These are phyloP conservation scores for Capsicum baccatum DNA, from an alignment of 257 asterid species.

Conservation along the genomic window DNA sequence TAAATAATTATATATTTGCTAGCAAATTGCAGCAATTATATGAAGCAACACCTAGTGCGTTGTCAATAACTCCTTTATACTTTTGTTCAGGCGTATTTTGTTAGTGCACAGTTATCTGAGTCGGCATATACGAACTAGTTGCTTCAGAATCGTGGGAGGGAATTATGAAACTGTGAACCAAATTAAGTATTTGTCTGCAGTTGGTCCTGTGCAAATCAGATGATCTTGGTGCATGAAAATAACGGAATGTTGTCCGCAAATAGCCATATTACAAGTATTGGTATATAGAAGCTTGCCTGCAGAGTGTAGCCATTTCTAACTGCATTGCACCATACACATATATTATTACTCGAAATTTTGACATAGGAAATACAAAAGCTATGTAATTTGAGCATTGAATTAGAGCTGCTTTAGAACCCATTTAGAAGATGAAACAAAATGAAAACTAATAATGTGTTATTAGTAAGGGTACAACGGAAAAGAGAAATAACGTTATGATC, in stretches of 20 bases:
- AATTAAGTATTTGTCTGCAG: not conserved
- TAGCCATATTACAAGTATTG: too few species aligned
- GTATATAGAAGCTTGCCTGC: constrained; percentile 26
- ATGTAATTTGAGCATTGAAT: too few species aligned
- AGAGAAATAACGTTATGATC: too few species aligned
- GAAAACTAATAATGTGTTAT: too few species aligned
- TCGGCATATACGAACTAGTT: not conserved
- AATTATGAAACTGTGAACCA: constrained; percentile 14
- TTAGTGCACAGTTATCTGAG: not conserved
- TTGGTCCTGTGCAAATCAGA: too few species aligned
- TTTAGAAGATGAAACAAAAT: too few species aligned
- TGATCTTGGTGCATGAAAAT: too few species aligned
- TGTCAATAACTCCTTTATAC: not conserved
- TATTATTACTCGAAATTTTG: not conserved
- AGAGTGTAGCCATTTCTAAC: constrained; percentile 33
- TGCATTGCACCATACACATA: not conserved
- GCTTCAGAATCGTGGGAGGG: constrained; percentile 19
- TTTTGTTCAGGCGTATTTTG: too few species aligned
- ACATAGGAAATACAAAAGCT: not conserved
- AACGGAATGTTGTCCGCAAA: too few species aligned
- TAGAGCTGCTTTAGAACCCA: too few species aligned
- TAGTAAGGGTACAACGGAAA: too few species aligned
- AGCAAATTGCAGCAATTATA: constrained; percentile 12
- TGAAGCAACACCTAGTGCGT: not conserved
- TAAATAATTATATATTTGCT: not conserved